A percentile compares a stretch with the other conserved stretches of the same genome.
phyloP scores from a whole-genome alignment of 371 early-diverging fungal species.

The Mitosporidium daphniae region DNA sequence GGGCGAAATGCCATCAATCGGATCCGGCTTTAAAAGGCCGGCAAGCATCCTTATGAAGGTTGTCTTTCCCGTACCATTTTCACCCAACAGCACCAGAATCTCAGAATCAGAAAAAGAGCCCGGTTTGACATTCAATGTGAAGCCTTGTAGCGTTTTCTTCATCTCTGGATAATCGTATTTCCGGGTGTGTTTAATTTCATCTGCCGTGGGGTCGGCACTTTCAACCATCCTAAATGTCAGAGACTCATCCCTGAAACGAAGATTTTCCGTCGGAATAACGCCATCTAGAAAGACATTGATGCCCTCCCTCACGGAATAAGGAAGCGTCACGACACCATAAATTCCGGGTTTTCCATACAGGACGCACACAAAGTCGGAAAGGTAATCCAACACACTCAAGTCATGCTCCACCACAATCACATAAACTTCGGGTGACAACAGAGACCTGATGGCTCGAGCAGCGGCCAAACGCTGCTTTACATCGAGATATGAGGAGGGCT shows the following conservation, averaged over 20 bases:
- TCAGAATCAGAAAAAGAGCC: constrained; percentile 87
- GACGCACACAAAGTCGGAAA: constrained; percentile 93
- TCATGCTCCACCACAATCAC: constrained; percentile 98
- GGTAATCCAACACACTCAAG: constrained; percentile 86
- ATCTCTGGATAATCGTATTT: constrained; percentile 47
- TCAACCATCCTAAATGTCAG: constrained; percentile 78
- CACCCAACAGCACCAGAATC: constrained; percentile 93
- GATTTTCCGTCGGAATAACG: constrained; percentile 89
- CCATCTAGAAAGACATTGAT: constrained; percentile 98
- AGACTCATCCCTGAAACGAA: constrained; percentile 90
- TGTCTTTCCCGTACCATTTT: constrained; percentile 98
- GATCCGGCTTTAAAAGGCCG: constrained; percentile 29
- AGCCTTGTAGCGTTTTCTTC: constrained; percentile 40
- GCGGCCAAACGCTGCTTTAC: constrained; percentile 96
- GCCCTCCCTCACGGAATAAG: constrained; percentile 87
- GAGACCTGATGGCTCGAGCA: constrained; percentile 57
- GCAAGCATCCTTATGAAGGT: constrained; percentile 87
- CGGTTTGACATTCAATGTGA: constrained; percentile 33
- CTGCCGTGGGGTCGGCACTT: constrained; percentile 19
- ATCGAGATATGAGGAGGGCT: constrained; percentile 93
- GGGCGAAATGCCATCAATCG: constrained; percentile 20
- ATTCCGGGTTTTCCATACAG: constrained; percentile 89
- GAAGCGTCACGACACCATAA: constrained; percentile 95
- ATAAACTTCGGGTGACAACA: constrained; percentile 35
- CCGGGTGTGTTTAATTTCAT: constrained; percentile 14